These are phyloP conservation scores for Polymyxa betae DNA, from an alignment of 208 protist genomes.

Conservation along the genomic window DNA sequence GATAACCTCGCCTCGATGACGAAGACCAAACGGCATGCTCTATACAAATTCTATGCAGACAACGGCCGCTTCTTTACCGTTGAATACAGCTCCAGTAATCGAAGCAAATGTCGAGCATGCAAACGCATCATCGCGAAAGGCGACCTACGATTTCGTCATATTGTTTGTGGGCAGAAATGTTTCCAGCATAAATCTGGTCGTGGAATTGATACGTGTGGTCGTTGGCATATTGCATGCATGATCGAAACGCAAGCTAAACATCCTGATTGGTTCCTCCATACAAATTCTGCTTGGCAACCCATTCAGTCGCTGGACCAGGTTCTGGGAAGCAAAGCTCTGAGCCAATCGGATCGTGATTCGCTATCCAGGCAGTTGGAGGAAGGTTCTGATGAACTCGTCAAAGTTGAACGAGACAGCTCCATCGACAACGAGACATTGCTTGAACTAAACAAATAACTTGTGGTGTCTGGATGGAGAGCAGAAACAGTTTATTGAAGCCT, in stretches of 20 bases:
- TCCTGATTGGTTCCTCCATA: neutral
- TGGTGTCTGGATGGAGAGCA: no score
- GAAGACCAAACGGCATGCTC: neutral
- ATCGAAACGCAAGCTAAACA: neutral
- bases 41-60: neutral
- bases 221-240: neutral
- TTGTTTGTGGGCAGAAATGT: conserved; percentile 27
- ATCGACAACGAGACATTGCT: no score
- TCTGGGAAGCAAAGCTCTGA: no score
- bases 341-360: no score
- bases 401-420: no score
- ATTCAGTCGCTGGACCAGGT: neutral
- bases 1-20: neutral
- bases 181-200: neutral
- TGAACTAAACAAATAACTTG: no score
- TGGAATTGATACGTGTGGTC: neutral
- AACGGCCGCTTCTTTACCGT: neutral
- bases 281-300: neutral
- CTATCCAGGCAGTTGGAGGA: no score
- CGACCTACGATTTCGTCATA: neutral
- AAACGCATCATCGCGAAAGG: neutral
- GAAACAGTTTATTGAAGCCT: no score
- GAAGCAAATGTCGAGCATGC: neutral
- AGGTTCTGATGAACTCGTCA: no score
- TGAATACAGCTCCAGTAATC: conserved; percentile 12